Base-by-base conservation (phyloP, 192 early-diverging fungal species). In the Phycomyces blakesleeanus region DNA sequence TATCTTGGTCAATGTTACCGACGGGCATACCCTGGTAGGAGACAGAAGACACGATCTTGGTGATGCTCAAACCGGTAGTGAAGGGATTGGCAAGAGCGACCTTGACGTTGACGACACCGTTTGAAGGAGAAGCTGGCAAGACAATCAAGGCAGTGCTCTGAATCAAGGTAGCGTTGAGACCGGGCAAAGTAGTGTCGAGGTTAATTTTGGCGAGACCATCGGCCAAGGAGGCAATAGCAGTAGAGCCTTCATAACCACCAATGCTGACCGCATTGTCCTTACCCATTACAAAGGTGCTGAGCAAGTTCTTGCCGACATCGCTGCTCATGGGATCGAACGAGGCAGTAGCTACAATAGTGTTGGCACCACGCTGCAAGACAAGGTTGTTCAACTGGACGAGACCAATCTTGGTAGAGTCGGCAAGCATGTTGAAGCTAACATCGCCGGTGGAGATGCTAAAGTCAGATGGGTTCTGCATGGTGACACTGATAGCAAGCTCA, bases 71-170 rank as follows among this genome's bases (percentile, higher is more conserved):
- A 16, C 69, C 65, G 42, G 80, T 69, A 39, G 58, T 38, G 63
- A 84, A 81, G n/a, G 83, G 83, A 61, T 84, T 80, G 34, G 76
- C 69, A 47, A 84, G 57, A 4, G 66, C 64, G 42, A 84, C 76
- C 12, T 52, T 66, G 12, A 74, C 72, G 51, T 57, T 53, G 53
- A 81, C 80, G 29, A 78, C 52, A 26, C 71, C 72, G 27, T 72
- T 80, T 49, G 55, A 52, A 11, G 67, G 49, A 44, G 79, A 79
- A 65, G 74, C 59, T 25, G 66, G 65, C 8, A 66, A 55, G 37
- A 85, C 68, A 20, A 59, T 71, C 61, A 85, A 59, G 15, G 72
- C 54, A 34, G 76, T 63, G 20, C 64, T 47, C 42, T 71, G 34
- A 16, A 85, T 63, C 24, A 85, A 67, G 55, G 74, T 59, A 14